Conservation (phyloP, 2,329 filamentous ascomycete genomes). For the Parastagonospora nodorum region DNA sequence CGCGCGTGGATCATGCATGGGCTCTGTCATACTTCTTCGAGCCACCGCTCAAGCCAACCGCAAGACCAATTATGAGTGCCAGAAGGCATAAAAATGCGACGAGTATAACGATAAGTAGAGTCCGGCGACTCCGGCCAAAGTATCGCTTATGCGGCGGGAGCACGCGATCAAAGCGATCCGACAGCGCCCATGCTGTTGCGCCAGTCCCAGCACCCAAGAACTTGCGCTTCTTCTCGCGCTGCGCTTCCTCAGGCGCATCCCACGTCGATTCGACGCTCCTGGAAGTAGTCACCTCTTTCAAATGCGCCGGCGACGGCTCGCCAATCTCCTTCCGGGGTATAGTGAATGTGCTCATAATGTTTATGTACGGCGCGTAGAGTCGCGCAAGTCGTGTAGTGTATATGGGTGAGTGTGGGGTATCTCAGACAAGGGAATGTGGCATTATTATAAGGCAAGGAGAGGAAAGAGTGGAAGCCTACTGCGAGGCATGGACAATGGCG, state of each 20-base stretch:
- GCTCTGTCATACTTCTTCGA: conserved; percentile 16
- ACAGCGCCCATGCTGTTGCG: conserved; percentile 28
- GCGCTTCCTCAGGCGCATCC: conserved; percentile 17
- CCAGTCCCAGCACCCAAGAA: conserved; percentile 16
- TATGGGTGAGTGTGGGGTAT: conserved; percentile 14
- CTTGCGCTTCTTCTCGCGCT: conserved; percentile 7
- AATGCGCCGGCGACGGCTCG: conserved; percentile 23
- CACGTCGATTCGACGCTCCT: conserved; percentile 12
- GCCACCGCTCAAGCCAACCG: conserved; percentile 43
- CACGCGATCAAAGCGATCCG: conserved; percentile 41
- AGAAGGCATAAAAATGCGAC: conserved; percentile 41
- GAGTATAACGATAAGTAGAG: conserved; percentile 44
- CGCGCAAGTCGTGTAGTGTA: conserved; percentile 5
- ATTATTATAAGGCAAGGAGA: conserved; percentile 9
- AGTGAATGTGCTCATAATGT: conserved; percentile 22
- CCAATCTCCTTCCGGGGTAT: conserved; percentile 29
- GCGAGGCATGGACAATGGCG: conserved; percentile 9
- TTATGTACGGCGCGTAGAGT: conserved; percentile 14
- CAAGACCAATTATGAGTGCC: conserved; percentile 50
- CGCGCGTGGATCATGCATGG: background rate
- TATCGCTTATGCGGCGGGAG: conserved; percentile 48
- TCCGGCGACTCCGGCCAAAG: conserved; percentile 45
- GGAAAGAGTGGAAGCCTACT: conserved; percentile 22
- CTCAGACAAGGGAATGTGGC: conserved; percentile 12
- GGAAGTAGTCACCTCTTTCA: conserved; percentile 13